Base-by-base conservation (phyloP, 2,329 filamentous ascomycete species). In the Botryosphaeria agaves region DNA sequence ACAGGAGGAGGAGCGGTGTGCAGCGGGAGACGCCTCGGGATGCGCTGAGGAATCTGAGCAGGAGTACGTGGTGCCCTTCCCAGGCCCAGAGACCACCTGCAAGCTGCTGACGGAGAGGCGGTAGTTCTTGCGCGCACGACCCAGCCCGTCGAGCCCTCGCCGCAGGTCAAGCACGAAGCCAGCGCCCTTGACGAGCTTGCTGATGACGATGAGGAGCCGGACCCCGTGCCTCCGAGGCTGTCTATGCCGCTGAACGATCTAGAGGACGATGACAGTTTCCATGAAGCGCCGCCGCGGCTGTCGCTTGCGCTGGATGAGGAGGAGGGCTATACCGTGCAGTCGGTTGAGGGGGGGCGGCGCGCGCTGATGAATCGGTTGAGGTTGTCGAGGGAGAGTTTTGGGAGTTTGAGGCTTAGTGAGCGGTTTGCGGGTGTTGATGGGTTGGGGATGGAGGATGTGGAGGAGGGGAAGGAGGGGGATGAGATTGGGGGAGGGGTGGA, bases 21-120 rank as follows among this genome's bases (percentile, higher is more conserved):
- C 58, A 64, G 40, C 49, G 64, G 24, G 65, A 69, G 42, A 69
- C 66, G 5, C 65, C 65, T 4, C 60, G 68, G 38, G 64, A 69
- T 41, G 57, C 65, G 16, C 43, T 70, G 31, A 53, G 58, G 28
- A 61, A 64, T 31, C 45, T 71, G 6, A 66, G 65, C 31, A 64
- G 53, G 55, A n/a, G n/a, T n/a, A n/a, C n/a, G n/a, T n/a, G n/a
- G n/a, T n/a, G n/a, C n/a, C n/a, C n/a, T n/a, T n/a, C n/a, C n/a
- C n/a, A n/a, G n/a, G n/a, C n/a, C n/a, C n/a, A n/a, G n/a, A n/a
- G n/a, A n/a, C n/a, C n/a, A n/a, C n/a, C n/a, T n/a, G n/a, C n/a
- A n/a, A n/a, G n/a, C n/a, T n/a, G n/a, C n/a, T n/a, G n/a, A n/a
- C n/a, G n/a, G n/a, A n/a, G n/a, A n/a, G n/a, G n/a, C n/a, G n/a